These are phyloP conservation scores for Luffa acutangula DNA, from an alignment of 306 rosid species.

Conservation along the genomic window DNA sequence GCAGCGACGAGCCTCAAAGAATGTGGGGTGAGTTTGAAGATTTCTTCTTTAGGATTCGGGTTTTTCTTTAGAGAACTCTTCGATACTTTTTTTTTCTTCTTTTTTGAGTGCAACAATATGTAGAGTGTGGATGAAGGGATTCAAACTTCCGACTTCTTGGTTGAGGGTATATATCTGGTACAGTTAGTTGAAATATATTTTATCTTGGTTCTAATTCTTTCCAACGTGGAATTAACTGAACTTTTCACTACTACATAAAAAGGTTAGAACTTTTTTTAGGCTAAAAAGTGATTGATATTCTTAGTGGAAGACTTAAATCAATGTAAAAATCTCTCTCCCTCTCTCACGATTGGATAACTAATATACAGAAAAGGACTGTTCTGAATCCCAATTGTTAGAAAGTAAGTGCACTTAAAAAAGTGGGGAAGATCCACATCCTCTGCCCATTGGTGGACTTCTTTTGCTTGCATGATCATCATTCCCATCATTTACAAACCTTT, in stretches of 20 bases:
- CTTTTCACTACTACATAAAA: neutral
- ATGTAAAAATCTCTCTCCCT: neutral
- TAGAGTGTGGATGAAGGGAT: too few relatives aligned
- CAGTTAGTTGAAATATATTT: neutral
- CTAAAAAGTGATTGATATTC: neutral
- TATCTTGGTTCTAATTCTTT: neutral
- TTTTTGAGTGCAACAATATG: too few relatives aligned
- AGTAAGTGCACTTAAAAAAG: slow-evolving; percentile 8
- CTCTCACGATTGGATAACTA: neutral
- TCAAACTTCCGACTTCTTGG: neutral
- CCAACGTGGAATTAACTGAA: neutral
- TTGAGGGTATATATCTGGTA: too few relatives aligned
- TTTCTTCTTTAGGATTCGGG: neutral
- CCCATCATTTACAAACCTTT: neutral
- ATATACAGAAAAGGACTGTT: neutral
- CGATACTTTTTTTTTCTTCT: too few relatives aligned
- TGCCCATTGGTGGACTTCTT: neutral
- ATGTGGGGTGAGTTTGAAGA: neutral
- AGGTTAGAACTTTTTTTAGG: neutral
- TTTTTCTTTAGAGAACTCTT: neutral
- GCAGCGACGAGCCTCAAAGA: neutral
- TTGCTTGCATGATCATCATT: neutral
- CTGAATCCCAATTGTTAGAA: slow-evolving; percentile 6
- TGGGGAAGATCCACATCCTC: slow-evolving; percentile 1
- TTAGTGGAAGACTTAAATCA: neutral